Percentiles rank a stretch among this genome's conserved stretches.
These are phyloP conservation scores for Pistacia atlantica DNA, from an alignment of 345 rosid species.

Conservation along the genomic window DNA sequence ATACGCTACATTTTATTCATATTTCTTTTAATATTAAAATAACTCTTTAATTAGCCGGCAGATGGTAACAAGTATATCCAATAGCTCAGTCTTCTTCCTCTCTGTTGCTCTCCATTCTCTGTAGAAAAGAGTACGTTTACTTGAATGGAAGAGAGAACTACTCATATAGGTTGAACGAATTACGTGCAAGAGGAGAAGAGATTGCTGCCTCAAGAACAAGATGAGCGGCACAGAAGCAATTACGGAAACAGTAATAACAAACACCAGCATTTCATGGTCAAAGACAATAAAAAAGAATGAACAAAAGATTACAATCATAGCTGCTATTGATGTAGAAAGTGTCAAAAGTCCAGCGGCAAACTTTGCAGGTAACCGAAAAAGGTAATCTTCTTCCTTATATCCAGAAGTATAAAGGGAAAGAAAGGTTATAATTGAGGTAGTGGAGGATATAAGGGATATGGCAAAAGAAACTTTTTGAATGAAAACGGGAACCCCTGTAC, in stretches of 20 bases:
- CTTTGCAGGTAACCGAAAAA: not conserved
- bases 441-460: too few relatives aligned
- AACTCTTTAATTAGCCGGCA: too few relatives aligned
- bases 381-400: not conserved
- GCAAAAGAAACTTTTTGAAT: too few relatives aligned
- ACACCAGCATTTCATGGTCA: not conserved
- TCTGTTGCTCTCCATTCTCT: not conserved
- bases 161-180: not conserved
- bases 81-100: too few relatives aligned
- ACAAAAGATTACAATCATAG: constrained; percentile 15
- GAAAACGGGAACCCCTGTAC: constrained; percentile 2
- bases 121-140: not conserved
- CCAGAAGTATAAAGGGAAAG: not conserved
- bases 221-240: not conserved
- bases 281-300: not conserved
- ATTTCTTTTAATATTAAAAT: too few relatives aligned
- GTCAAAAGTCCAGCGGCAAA: not conserved
- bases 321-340: constrained; percentile 6
- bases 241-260: not conserved
- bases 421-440: too few relatives aligned
- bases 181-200: not conserved
- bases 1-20: too few relatives aligned
- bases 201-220: not conserved
- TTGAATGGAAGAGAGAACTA: not conserved
- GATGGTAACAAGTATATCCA: too few relatives aligned